phyloP scores from a whole-genome alignment of 345 rosid genomes.

The Odontarrhena argentea region DNA sequence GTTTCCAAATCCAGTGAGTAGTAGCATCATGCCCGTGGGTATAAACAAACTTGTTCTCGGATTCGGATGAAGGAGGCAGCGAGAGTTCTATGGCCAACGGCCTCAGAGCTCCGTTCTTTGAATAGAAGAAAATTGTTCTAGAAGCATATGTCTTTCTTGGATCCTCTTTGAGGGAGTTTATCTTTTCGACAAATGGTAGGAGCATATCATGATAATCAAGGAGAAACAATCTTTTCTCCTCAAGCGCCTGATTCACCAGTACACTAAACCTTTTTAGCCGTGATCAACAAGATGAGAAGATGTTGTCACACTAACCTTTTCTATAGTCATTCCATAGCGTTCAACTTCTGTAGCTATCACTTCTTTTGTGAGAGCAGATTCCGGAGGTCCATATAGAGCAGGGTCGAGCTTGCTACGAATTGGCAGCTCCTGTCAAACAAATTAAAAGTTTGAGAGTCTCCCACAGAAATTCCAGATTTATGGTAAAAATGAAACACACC shows the following conservation, averaged over 20 bases:
- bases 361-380: slow-evolving; percentile 77
- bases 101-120: slow-evolving; percentile 49
- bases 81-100: slow-evolving; percentile 92
- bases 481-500: slow-evolving; percentile 42
- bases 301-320: slow-evolving; percentile 54
- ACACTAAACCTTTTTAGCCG: slow-evolving; percentile 7
- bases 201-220: slow-evolving; percentile 88
- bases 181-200: slow-evolving; percentile 71
- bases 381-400: slow-evolving; percentile 73
- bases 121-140: slow-evolving; percentile 68
- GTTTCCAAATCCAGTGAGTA: slow-evolving; percentile 89
- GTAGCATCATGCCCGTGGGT: slow-evolving; percentile 86
- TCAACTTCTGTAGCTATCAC: slow-evolving; percentile 61
- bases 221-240: slow-evolving; percentile 79
- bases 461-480: background rate
- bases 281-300: slow-evolving; percentile 15
- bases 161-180: slow-evolving; percentile 60
- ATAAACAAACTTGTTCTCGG: slow-evolving; percentile 56
- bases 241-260: slow-evolving; percentile 64
- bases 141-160: slow-evolving; percentile 80
- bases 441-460: slow-evolving; percentile 16
- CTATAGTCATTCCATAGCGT: slow-evolving; percentile 68
- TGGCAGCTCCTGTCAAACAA: slow-evolving; percentile 71
- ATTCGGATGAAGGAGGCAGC: slow-evolving; percentile 61
- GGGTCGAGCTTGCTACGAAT: slow-evolving; percentile 86